A percentile compares a stretch with the other conserved stretches of the same genome.
phyloP scores from a whole-genome alignment of 192 early-diverging fungal species.

The Geosiphon pyriformis region DNA sequence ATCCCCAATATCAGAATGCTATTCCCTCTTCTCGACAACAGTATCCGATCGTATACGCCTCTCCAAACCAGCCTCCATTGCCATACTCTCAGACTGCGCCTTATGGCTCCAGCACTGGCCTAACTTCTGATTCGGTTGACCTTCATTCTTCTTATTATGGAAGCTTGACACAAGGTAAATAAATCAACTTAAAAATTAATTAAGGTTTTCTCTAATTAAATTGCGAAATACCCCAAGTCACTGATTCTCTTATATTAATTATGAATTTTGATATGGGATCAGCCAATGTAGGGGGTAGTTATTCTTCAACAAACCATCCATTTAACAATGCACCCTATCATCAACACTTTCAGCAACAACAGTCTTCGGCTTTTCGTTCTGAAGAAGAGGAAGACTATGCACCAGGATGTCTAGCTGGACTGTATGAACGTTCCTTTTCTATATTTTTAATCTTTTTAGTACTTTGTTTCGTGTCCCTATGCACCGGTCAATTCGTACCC shows the following conservation, averaged over 20 bases:
- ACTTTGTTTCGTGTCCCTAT: conserved; percentile 1
- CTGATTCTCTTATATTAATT: not conserved
- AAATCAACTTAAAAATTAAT: not conserved
- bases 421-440: conserved; percentile 20
- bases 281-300: not conserved
- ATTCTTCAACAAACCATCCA: conserved; percentile 13
- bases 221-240: not conserved
- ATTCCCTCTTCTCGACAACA: not conserved
- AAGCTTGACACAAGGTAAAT: conserved; percentile 19
- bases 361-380: not conserved
- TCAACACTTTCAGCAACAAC: conserved; percentile 6
- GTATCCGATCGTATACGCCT: conserved; percentile 20
- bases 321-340: conserved; percentile 17
- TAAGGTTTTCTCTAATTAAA: not conserved
- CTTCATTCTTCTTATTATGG: not conserved
- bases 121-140: not conserved
- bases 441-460: not conserved
- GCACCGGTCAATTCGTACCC: not conserved
- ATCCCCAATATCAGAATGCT: conserved; percentile 8
- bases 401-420: conserved; percentile 18
- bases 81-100: conserved; percentile 4
- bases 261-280: not conserved
- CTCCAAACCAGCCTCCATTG: conserved; percentile 18
- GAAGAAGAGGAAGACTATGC: conserved; percentile 11
- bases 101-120: not conserved